Conservation (phyloP, 2,329 filamentous ascomycete genomes). For the Trichocomaceae sp. region DNA sequence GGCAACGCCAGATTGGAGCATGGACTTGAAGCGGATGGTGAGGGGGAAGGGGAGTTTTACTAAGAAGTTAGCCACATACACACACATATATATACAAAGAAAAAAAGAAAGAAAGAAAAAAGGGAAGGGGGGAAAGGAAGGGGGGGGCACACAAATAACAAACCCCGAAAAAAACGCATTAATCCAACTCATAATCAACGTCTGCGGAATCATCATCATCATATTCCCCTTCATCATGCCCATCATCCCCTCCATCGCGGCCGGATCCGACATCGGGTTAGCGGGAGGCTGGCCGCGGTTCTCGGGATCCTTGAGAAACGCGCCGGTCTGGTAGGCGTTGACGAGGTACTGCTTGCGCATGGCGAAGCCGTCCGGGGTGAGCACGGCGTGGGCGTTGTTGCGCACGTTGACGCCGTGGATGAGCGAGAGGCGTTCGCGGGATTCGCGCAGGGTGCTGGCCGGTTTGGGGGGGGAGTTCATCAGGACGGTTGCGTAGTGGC, state of each 20-base stretch:
- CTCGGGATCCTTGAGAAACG: slow-evolving; percentile 84
- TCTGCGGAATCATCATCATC: slow-evolving; percentile 99
- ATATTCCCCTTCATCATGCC: slow-evolving; percentile 99
- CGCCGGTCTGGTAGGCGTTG: slow-evolving; percentile 74
- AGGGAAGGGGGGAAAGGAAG: no score
- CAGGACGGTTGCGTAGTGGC: slow-evolving; percentile 92
- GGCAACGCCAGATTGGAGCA: slow-evolving; percentile 94
- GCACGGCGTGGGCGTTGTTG: slow-evolving; percentile 70
- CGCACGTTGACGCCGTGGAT: slow-evolving; percentile 79
- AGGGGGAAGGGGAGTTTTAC: slow-evolving; percentile 97
- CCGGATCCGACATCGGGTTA: slow-evolving; percentile 92
- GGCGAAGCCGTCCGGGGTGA: slow-evolving; percentile 72
- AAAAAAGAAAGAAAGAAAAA: slow-evolving; percentile 19
- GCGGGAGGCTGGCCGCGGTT: slow-evolving; percentile 76
- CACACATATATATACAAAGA: no score
- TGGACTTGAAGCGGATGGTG: slow-evolving; percentile 98
- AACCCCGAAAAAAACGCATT: slow-evolving; percentile 98
- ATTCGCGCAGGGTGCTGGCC: slow-evolving; percentile 53
- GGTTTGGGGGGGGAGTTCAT: slow-evolving; percentile 79
- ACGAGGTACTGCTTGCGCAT: slow-evolving; percentile 73
- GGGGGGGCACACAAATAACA: slow-evolving; percentile 67
- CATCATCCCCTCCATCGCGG: slow-evolving; percentile 99
- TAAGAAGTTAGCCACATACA: no score
- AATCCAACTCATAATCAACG: slow-evolving; percentile 99
- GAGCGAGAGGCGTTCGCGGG: slow-evolving; percentile 77